Percentiles rank a stretch among this genome's conserved stretches.
These are phyloP conservation scores for Nannizziopsis barbatae DNA, from an alignment of 2,329 filamentous ascomycete genomes.

Conservation along the genomic window DNA sequence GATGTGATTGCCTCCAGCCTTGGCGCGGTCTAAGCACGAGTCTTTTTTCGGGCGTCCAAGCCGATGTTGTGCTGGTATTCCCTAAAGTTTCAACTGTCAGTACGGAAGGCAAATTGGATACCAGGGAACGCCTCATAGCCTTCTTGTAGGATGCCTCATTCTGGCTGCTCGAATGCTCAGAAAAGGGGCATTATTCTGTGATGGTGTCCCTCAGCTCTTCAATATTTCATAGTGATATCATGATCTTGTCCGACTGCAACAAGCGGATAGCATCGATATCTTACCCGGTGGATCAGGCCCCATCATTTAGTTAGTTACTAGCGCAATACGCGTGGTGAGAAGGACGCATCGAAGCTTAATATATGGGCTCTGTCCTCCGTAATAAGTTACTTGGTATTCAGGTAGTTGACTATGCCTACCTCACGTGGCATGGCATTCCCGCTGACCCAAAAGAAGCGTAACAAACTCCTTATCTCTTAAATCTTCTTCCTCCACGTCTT, in stretches of 20 bases:
- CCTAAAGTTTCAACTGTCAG: too few relatives aligned
- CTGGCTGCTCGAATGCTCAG: too few relatives aligned
- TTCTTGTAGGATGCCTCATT: too few relatives aligned
- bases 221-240: too few relatives aligned
- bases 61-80: too few relatives aligned
- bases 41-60: too few relatives aligned
- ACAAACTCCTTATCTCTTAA: neutral
- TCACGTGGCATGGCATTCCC: slow-evolving; percentile 9
- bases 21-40: slow-evolving; percentile 8
- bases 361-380: slow-evolving; percentile 1
- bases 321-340: slow-evolving; percentile 1
- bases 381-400: slow-evolving; percentile 6
- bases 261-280: neutral
- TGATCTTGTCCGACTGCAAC: too few relatives aligned
- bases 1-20: slow-evolving; percentile 2
- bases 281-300: neutral
- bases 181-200: too few relatives aligned
- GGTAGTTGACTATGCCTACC: neutral
- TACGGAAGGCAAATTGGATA: too few relatives aligned
- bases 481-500: neutral
- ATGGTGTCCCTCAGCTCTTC: too few relatives aligned
- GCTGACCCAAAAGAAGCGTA: slow-evolving; percentile 1
- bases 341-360: neutral
- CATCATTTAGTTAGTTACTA: neutral
- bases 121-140: too few relatives aligned